Conservation (phyloP, 164 flowering plant species). For the Pachysandra terminalis region DNA sequence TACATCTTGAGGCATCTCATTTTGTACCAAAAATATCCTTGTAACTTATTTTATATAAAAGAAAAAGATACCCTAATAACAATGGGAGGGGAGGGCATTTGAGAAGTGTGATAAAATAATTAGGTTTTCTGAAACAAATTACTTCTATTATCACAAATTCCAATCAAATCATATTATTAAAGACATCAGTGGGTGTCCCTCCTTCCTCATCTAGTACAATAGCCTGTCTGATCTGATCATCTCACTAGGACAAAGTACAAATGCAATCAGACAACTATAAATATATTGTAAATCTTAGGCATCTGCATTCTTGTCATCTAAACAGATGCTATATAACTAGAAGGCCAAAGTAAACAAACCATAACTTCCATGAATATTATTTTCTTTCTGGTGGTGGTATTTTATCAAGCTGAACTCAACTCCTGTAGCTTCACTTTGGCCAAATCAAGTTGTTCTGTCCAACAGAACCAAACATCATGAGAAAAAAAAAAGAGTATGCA, state of each 20-base stretch:
- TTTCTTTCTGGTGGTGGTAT: slow-evolving; percentile 2
- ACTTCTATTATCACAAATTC: no score
- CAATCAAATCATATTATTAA: no score
- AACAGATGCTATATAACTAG: background rate
- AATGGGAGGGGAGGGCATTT: no score
- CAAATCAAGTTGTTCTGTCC: slow-evolving; percentile 40
- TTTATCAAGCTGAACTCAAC: slow-evolving; percentile 30
- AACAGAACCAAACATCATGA: slow-evolving; percentile 1
- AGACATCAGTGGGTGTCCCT: no score
- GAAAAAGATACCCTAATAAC: no score
- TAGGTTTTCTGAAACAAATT: no score
- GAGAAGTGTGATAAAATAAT: no score
- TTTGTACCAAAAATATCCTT: no score
- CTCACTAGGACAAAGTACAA: no score
- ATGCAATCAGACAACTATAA: background rate
- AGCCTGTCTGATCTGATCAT: background rate
- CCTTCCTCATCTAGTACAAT: background rate
- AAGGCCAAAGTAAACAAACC: no score
- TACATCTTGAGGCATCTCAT: no score
- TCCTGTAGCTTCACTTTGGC: slow-evolving; percentile 39
- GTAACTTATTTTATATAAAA: no score
- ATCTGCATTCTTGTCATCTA: background rate
- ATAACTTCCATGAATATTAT: background rate
- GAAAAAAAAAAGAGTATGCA: background rate
- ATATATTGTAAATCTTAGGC: background rate